Base-by-base conservation (phyloP, 2,329 filamentous ascomycete genomes). In the Diaporthe helianthi region DNA sequence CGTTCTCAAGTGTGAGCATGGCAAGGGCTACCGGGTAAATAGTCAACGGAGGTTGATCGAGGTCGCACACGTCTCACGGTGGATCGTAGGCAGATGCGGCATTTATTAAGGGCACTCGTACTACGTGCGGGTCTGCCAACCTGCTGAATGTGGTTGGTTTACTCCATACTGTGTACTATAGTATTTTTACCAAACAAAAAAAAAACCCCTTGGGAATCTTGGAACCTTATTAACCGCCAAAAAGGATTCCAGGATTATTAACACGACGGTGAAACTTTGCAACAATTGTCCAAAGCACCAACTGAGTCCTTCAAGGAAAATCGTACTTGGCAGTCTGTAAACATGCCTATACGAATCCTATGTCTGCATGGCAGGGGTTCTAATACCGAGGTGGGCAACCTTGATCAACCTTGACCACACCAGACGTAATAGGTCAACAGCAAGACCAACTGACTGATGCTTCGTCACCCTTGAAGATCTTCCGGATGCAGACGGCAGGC, bases 401-500 rank as follows among this genome's bases (percentile, higher is more conserved):
- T 46, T 52, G n/a, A 58, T 58, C 24, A 8, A 31, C n/a, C 44
- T 24, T 44, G 26, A 52, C 41, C 12, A 8, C 33, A 53, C 53
- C n/a, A n/a, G n/a, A n/a, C n/a, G n/a, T n/a, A n/a, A 22, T 68
- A 41, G 36, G 38, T 15, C 24, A 53, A 33, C 24, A 33, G 19
- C 46, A 51, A 31, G 29, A 47, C 53, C 46, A 44, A 52, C 7
- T 26, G 19, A 29, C 31, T 55, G 24, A 64, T 63, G 26, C 66
- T 46, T 49, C n/a, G 24, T 65, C 52, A 22, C 17, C 24, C 52
- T 24, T 65, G 51, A 46, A 70, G 69, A 70, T 70, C 29, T 70
- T 70, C 19, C 69, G 69, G 9, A 68, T 70, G 69, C 69, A 70
- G 29, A 70, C 69, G 6, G 69, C 69, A 49, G 69, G 64, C 55